Evolutionary conservation across 495 filamentous ascomycete species (phyloP), one percentile per base, ranked within the genome.

Genomic region (Lindgomyces ingoldianus): DNA sequence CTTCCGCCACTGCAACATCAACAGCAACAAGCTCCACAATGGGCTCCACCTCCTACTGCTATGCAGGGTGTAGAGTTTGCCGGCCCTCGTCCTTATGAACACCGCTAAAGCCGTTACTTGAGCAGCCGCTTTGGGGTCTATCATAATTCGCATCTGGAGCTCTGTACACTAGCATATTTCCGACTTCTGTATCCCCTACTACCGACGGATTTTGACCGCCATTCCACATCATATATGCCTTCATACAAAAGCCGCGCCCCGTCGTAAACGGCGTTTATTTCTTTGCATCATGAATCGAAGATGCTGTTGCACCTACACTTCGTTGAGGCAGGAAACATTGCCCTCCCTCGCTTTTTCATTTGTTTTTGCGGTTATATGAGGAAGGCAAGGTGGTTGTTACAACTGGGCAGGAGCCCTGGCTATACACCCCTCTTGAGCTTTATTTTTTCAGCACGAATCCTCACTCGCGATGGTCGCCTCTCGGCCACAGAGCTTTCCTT

Each of bases 21-120:
- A 19, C 63, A 66, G 27, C 29, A 30, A 10, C 49, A 41, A 19
- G 52, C 50, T 2, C 48, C 64, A 4, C 64, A 65, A 39, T 65
- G 55, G 60, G 29, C 58, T 9, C 48, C 51, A 18, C 29, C 56
- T 8, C 45, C 64, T 3, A 59, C 60, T 10, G 64, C 64, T 3
- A 68, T 71, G 68, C 68, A 71, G 49, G 68, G 68, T 4, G 64
- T 71, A 14, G 64, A 71, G 36, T 71, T 68, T 29, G 64, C 29
- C 22, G 64, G 68, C 18, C 42, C 30, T 1, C 59, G 60, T 8
- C 64, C 68, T 19, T 71, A 71, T 48, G 68, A 71, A n/a, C 68
- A 71, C 33, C 60, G 67, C 78, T 25, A 57, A 39, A 39, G 6
- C 67, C 8, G 62, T 65, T 49, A 69, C 55, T 22, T 76, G 74